These are phyloP conservation scores for Ustilago curta DNA, from an alignment of 1,284 basidiomycete genomes.

Conservation along the genomic window DNA sequence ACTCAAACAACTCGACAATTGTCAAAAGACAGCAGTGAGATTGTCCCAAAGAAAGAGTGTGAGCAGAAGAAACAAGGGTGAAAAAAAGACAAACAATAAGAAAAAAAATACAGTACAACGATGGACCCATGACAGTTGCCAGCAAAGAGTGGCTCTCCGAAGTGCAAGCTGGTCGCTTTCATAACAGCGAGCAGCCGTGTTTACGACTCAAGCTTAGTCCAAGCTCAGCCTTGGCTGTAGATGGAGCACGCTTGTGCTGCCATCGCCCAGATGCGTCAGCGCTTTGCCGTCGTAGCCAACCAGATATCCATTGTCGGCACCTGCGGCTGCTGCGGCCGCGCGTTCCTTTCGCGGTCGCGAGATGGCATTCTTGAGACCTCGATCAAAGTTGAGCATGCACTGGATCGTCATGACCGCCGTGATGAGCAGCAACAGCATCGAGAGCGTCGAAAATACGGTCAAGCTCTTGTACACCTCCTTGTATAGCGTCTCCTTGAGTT, in stretches of 20 bases:
- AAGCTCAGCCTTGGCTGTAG: conserved; percentile 51
- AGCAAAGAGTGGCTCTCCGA: not conserved
- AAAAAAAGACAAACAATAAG: conserved; percentile 18
- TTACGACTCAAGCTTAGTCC: conserved; percentile 27
- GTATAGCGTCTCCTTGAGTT: conserved; percentile 44
- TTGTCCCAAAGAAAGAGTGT: conserved; percentile 15
- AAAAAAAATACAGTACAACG: conserved; percentile 16
- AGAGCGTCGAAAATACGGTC: conserved; percentile 60
- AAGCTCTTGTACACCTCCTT: conserved; percentile 63
- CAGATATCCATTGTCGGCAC: conserved; percentile 30
- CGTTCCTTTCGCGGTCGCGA: conserved; percentile 38
- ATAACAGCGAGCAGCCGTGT: not conserved
- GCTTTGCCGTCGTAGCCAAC: conserved; percentile 52
- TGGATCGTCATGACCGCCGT: conserved; percentile 54
- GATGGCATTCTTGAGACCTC: conserved; percentile 58
- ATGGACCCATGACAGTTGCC: conserved; percentile 27
- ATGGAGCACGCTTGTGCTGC: conserved; percentile 52
- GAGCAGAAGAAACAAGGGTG: conserved; percentile 4
- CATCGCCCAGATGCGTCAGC: conserved; percentile 42
- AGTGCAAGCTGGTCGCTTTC: not conserved
- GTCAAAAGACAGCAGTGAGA: not conserved
- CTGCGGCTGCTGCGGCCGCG: conserved; percentile 21
- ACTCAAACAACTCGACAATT: not conserved
- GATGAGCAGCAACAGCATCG: conserved; percentile 54
- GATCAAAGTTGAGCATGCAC: conserved; percentile 61